These are phyloP conservation scores for Beauveria sp. DNA, from an alignment of 2,329 filamentous ascomycete genomes.

Conservation along the genomic window DNA sequence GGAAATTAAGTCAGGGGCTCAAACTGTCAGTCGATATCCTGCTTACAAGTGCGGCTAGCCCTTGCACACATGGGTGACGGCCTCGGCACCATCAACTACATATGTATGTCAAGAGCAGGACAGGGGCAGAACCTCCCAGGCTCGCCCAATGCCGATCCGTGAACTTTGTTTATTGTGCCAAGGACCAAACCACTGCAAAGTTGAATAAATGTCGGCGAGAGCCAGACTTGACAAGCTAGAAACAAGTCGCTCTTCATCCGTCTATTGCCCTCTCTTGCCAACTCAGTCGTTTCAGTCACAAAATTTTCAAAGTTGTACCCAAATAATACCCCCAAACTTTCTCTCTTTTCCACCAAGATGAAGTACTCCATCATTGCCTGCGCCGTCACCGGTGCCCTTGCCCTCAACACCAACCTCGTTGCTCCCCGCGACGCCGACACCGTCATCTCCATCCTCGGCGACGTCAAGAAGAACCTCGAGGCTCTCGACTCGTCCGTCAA, in stretches of 20 bases:
- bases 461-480: constrained; percentile 4
- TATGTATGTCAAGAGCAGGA: not conserved
- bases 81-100: constrained; percentile 4
- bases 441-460: not conserved
- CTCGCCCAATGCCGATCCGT: not conserved
- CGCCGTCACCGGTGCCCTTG: not conserved
- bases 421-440: not conserved
- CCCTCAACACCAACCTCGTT: not conserved
- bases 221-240: not conserved
- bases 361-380: not conserved
- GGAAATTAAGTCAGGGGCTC: not conserved
- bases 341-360: not conserved
- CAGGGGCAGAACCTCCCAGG: not conserved
- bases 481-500: constrained; percentile 1
- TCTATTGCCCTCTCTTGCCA: not conserved
- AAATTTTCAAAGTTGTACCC: not conserved
- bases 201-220: not conserved
- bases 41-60: no score
- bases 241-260: not conserved
- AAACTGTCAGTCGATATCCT: no score
- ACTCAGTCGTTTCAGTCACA: constrained; percentile 3
- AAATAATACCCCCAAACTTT: not conserved
- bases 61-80: not conserved
- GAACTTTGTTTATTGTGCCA: not conserved
- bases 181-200: no score